phyloP scores from a whole-genome alignment of 805 yeast genomes.

The Monosporozyma yasuniensis region DNA sequence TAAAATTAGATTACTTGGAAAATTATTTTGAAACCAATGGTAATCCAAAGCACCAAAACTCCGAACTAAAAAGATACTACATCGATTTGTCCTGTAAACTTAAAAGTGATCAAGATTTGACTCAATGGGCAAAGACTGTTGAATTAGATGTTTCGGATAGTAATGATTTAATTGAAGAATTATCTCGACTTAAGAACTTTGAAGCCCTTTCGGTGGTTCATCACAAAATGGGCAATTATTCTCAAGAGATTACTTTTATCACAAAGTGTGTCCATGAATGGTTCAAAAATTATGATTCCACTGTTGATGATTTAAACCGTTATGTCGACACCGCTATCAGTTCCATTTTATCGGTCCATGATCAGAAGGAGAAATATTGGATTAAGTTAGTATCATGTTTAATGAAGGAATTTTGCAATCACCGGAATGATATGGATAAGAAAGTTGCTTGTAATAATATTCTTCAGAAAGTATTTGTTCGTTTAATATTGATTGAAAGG shows the following conservation, averaged over 20 bases:
- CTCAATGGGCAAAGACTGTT: slow-evolving; percentile 12
- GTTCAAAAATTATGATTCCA: slow-evolving; percentile 6
- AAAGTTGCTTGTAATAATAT: slow-evolving; percentile 9
- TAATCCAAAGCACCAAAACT: background rate
- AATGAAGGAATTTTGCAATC: slow-evolving; percentile 9
- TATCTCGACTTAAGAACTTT: slow-evolving; percentile 10
- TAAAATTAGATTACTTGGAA: slow-evolving; percentile 15
- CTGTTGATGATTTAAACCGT: slow-evolving; percentile 1
- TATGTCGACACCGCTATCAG: background rate
- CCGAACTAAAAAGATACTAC: slow-evolving; percentile 10
- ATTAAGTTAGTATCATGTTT: slow-evolving; percentile 17
- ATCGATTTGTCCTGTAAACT: slow-evolving; percentile 13
- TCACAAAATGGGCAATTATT: slow-evolving; percentile 10
- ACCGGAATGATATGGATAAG: slow-evolving; percentile 10
- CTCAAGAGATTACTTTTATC: slow-evolving; percentile 13
- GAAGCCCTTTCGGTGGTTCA: slow-evolving; percentile 17
- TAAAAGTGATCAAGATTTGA: slow-evolving; percentile 6
- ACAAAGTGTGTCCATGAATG: slow-evolving; percentile 12
- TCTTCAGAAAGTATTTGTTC: slow-evolving; percentile 16
- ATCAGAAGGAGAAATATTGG: slow-evolving; percentile 15
- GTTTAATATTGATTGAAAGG: slow-evolving; percentile 14
- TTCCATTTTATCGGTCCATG: background rate
- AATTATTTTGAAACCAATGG: slow-evolving; percentile 6
- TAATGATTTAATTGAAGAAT: slow-evolving; percentile 6
- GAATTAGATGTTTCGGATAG: slow-evolving; percentile 10